phyloP scores from a whole-genome alignment of 2,329 filamentous ascomycete genomes.

The Alternaria sp. region DNA sequence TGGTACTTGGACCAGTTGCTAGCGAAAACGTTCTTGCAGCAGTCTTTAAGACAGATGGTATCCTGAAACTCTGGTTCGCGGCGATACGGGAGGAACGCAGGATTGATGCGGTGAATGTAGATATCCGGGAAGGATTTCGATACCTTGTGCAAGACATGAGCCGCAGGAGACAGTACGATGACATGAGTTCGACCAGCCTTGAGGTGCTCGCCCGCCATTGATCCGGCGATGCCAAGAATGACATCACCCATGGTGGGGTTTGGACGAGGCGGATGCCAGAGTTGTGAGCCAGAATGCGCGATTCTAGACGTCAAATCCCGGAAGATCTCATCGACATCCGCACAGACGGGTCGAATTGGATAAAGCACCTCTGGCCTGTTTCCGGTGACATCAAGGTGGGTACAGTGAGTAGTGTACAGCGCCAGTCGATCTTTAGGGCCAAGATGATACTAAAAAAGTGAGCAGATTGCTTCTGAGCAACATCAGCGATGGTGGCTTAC shows the following conservation, averaged over 20 bases:
- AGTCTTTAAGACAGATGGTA: conserved; percentile 21
- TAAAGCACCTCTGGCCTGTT: conserved; percentile 34
- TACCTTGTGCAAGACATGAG: conserved; percentile 28
- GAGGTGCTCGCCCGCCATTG: conserved; percentile 19
- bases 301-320: conserved; percentile 26
- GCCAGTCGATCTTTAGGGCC: conserved; percentile 32
- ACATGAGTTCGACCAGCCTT: conserved; percentile 32
- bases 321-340: conserved; percentile 23
- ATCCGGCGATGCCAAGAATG: conserved; percentile 30
- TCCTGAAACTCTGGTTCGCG: conserved; percentile 16
- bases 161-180: conserved; percentile 34
- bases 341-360: conserved; percentile 22
- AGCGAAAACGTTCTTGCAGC: conserved; percentile 35
- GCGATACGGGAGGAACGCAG: conserved; percentile 31
- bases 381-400: conserved; percentile 32
- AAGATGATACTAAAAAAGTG: conserved; percentile 21
- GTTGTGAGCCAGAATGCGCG: conserved; percentile 26
- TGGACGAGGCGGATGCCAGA: conserved; percentile 35
- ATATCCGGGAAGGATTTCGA: conserved; percentile 28
- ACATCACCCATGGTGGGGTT: conserved; percentile 39
- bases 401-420: conserved; percentile 41
- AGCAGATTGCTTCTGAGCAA: neutral
- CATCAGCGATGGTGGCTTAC: neutral
- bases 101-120: conserved; percentile 37
- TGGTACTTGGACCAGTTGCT: conserved; percentile 36